A percentile compares a stretch with the other conserved stretches of the same genome.
Conservation (phyloP, 139 green algal genomes). For the Coelastrella sp. region DNA sequence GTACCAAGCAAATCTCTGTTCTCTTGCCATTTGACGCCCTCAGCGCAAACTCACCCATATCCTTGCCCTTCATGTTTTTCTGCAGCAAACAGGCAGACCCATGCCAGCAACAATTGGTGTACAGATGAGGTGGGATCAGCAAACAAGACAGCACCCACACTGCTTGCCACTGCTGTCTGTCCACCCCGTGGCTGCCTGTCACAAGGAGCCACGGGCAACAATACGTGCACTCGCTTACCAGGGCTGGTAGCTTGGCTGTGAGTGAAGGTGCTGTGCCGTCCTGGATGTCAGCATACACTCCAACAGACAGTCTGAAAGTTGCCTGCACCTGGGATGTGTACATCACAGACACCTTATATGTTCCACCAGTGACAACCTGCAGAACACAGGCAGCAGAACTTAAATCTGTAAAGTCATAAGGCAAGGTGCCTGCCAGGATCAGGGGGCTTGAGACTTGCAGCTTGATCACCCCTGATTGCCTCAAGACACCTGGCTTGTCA, state of each 20-base stretch:
- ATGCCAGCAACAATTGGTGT: background rate
- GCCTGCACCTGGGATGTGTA: slow-evolving; percentile 36
- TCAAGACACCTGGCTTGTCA: background rate
- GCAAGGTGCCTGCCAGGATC: background rate
- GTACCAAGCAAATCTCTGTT: slow-evolving; percentile 1
- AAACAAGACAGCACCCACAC: background rate
- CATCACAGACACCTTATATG: slow-evolving; percentile 12
- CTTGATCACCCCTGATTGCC: background rate
- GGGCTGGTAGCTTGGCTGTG: background rate
- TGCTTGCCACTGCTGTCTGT: no score
- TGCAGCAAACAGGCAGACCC: background rate
- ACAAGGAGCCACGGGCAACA: background rate
- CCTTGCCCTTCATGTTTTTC: slow-evolving; percentile 4
- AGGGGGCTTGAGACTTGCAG: background rate
- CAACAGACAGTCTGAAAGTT: slow-evolving; percentile 27
- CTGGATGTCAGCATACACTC: slow-evolving; percentile 5
- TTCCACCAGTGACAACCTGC: slow-evolving; percentile 25
- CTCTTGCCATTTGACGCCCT: background rate
- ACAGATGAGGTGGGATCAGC: background rate
- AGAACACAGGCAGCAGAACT: background rate
- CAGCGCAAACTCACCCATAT: slow-evolving; percentile 22
- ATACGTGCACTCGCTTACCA: background rate
- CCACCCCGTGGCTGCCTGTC: no score
- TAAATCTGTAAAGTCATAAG: background rate
- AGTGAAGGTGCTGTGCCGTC: background rate